Conservation (phyloP, 225 moss, liverwort and hornwort genomes). For the Anthoceros angustus region DNA sequence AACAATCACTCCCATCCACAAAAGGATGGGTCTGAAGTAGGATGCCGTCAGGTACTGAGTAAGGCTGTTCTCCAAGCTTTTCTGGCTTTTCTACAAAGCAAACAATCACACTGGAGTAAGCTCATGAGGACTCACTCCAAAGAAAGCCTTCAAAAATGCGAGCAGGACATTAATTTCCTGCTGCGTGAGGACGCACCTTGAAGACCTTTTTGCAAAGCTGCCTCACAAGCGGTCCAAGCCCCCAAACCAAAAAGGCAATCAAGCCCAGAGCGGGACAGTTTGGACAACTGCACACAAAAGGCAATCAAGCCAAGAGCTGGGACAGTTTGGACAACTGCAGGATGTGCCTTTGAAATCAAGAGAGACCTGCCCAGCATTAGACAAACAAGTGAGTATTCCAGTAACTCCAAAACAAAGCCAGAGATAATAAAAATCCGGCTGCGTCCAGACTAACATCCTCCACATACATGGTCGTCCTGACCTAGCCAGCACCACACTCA, state of each 20-base stretch:
- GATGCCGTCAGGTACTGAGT: constrained; percentile 38
- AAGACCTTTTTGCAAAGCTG: constrained; percentile 32
- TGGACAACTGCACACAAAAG: no score
- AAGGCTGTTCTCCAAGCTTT: constrained; percentile 52
- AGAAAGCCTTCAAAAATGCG: background rate
- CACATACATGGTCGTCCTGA: background rate
- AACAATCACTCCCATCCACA: constrained; percentile 61
- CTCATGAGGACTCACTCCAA: background rate
- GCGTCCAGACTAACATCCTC: background rate
- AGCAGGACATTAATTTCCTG: no score
- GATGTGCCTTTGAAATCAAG: constrained; percentile 31
- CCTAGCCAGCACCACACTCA: background rate
- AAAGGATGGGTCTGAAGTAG: constrained; percentile 49
- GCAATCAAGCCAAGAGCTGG: constrained; percentile 44
- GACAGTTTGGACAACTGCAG: constrained; percentile 28
- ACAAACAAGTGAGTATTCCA: background rate
- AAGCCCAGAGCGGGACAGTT: no score
- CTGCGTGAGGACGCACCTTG: constrained; percentile 25
- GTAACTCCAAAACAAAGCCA: background rate
- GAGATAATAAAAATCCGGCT: no score
- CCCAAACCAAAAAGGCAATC: constrained; percentile 52
- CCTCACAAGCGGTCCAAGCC: constrained; percentile 33
- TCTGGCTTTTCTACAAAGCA: constrained; percentile 45
- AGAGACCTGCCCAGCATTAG: constrained; percentile 8
- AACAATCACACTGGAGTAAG: constrained; percentile 6